Conservation (phyloP, 1,139 yeast species). For the Yamadazyma dendronema region DNA sequence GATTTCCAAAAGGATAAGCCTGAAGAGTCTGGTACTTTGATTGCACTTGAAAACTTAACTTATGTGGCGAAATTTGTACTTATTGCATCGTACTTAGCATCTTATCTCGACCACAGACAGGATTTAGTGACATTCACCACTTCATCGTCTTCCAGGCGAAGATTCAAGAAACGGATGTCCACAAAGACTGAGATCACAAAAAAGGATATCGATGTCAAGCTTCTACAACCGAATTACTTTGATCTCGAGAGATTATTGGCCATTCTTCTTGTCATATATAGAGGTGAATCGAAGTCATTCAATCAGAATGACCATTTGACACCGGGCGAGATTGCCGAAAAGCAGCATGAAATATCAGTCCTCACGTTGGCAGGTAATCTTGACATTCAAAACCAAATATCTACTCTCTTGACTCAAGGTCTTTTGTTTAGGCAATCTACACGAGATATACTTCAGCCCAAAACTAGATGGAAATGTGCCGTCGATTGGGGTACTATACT, state of each 20-base stretch:
- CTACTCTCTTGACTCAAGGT: conserved; percentile 57
- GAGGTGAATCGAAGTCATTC: conserved; percentile 35
- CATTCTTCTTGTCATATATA: conserved; percentile 57
- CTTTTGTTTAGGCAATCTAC: conserved; percentile 48
- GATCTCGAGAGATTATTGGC: conserved; percentile 71
- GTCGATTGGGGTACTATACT: conserved; percentile 53
- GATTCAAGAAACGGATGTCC: conserved; percentile 25
- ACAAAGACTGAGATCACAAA: conserved; percentile 34
- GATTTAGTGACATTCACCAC: conserved; percentile 63
- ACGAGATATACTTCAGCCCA: conserved; percentile 58
- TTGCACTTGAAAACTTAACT: conserved; percentile 42
- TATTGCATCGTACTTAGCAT: conserved; percentile 70
- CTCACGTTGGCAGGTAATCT: conserved; percentile 39
- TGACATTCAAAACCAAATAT: conserved; percentile 57
- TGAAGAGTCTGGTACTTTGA: conserved; percentile 21
- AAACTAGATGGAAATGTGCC: conserved; percentile 65
- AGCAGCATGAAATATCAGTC: conserved; percentile 30
- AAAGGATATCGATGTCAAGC: conserved; percentile 49
- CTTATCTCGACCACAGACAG: conserved; percentile 57
- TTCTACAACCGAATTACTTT: conserved; percentile 60
- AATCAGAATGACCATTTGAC: conserved; percentile 16
- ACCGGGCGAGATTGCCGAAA: conserved; percentile 31
- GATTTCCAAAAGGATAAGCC: conserved; percentile 25
- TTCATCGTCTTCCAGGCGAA: conserved; percentile 46
- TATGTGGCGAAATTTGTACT: conserved; percentile 57